A percentile compares a stretch with the other conserved stretches of the same genome.
Conservation (phyloP, 179 eudicot genomes). For the Actinidia arguta region DNA sequence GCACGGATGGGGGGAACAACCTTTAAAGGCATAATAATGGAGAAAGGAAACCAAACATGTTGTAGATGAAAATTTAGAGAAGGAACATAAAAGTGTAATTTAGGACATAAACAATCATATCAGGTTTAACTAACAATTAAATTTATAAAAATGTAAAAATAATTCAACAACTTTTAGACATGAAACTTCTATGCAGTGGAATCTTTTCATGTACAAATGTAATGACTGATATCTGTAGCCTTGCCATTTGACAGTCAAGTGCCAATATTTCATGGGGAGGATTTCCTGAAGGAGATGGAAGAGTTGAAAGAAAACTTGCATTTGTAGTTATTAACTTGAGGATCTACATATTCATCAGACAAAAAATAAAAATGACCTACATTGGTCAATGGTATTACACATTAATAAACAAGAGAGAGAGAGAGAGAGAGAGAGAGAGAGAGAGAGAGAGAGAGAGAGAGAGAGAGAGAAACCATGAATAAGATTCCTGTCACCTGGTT, state of each 20-base stretch:
- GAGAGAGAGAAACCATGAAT: neutral
- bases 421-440: neutral
- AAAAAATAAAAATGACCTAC: neutral
- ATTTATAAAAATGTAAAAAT: neutral
- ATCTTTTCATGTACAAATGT: neutral
- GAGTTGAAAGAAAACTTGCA: conserved; percentile 78
- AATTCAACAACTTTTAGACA: neutral
- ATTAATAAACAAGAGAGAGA: too few relatives aligned
- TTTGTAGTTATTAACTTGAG: neutral
- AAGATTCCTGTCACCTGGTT: conserved; percentile 57
- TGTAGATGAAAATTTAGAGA: neutral
- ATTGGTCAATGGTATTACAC: neutral
- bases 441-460: neutral
- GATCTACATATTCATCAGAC: neutral
- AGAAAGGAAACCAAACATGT: neutral
- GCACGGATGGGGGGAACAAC: neutral
- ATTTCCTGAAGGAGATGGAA: conserved; percentile 66
- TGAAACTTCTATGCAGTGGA: neutral
- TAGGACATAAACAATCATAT: neutral
- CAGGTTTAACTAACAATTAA: neutral
- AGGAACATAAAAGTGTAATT: neutral
- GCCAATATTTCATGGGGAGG: conserved; percentile 70
- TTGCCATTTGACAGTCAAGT: conserved; percentile 99
- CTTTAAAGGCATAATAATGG: neutral
- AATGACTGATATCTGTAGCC: conserved; percentile 16